Conservation (phyloP, 1,139 yeast genomes). For the Pichia sp. region DNA sequence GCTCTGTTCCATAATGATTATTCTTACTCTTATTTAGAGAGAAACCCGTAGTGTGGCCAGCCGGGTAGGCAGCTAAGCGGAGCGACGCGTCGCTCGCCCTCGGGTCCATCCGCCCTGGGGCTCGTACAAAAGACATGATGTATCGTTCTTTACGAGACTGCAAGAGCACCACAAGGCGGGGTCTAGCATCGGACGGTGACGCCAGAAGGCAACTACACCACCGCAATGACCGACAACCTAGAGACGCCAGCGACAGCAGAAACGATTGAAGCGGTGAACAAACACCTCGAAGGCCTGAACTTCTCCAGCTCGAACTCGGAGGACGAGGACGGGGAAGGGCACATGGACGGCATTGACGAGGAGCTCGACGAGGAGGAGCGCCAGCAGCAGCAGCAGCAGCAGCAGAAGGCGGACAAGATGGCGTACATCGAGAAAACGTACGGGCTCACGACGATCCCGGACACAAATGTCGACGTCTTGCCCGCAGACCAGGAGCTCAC, state of each 20-base stretch:
- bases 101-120: no score
- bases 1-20: background rate
- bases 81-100: no score
- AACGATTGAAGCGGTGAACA: background rate
- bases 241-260: background rate
- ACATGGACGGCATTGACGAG: slow-evolving; percentile 16
- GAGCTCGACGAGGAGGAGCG: slow-evolving; percentile 19
- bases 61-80: no score
- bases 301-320: slow-evolving; percentile 1
- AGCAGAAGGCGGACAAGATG: slow-evolving; percentile 13
- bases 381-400: slow-evolving; percentile 12
- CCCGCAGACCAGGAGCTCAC: slow-evolving; percentile 59
- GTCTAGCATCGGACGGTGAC: no score
- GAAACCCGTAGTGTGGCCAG: no score
- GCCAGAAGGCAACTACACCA: no score
- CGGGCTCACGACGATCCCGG: slow-evolving; percentile 46
- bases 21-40: background rate
- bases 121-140: no score
- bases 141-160: no score
- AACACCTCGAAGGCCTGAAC: background rate
- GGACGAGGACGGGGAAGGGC: slow-evolving; percentile 8
- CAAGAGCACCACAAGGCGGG: no score
- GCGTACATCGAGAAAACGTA: slow-evolving; percentile 23
- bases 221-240: background rate
- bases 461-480: slow-evolving; percentile 40